Evolutionary conservation across 495 filamentous ascomycete genomes (phyloP).

Genomic region (Lophiostoma macrostomum): DNA sequence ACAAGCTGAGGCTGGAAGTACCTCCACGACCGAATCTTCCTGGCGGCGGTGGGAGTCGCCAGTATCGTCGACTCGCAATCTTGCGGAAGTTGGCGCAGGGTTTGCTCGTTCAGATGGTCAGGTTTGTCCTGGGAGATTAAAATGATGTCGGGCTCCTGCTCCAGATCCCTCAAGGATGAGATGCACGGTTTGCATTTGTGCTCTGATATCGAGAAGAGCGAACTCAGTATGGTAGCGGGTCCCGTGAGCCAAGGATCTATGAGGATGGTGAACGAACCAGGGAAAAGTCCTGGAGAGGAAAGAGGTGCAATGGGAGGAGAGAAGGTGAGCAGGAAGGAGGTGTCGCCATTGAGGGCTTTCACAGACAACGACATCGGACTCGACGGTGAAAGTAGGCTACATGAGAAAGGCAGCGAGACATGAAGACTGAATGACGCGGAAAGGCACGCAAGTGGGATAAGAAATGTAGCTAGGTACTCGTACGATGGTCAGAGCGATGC

Average conservation of each 20-base stretch:
- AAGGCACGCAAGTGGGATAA: neutral
- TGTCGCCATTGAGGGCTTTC: conserved; percentile 66
- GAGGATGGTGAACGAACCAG: conserved; percentile 60
- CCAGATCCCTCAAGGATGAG: conserved; percentile 57
- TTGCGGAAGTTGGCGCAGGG: conserved; percentile 58
- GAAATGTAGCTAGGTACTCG: too few relatives aligned
- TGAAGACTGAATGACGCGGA: neutral
- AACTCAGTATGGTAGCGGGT: conserved; percentile 56
- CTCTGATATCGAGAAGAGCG: conserved; percentile 56
- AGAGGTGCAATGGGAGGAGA: conserved; percentile 44
- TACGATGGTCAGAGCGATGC: too few relatives aligned
- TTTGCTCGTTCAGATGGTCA: conserved; percentile 68
- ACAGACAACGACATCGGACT: conserved; percentile 61
- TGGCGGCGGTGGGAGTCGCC: conserved; percentile 61
- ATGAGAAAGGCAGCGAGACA: conserved; percentile 3
- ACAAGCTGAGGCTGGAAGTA: conserved; percentile 59
- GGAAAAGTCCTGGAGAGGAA: conserved; percentile 39
- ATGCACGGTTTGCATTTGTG: conserved; percentile 48
- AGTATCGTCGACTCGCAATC: conserved; percentile 56
- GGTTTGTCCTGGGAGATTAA: conserved; percentile 67
- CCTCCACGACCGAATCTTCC: conserved; percentile 60
- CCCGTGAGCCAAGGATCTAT: conserved; percentile 72
- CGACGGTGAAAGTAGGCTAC: conserved; percentile 3
- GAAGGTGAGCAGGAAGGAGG: conserved; percentile 67
- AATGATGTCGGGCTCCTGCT: conserved; percentile 59